phyloP scores from a whole-genome alignment of 1,284 basidiomycete species.

The Sanghuangporus sanghuang region DNA sequence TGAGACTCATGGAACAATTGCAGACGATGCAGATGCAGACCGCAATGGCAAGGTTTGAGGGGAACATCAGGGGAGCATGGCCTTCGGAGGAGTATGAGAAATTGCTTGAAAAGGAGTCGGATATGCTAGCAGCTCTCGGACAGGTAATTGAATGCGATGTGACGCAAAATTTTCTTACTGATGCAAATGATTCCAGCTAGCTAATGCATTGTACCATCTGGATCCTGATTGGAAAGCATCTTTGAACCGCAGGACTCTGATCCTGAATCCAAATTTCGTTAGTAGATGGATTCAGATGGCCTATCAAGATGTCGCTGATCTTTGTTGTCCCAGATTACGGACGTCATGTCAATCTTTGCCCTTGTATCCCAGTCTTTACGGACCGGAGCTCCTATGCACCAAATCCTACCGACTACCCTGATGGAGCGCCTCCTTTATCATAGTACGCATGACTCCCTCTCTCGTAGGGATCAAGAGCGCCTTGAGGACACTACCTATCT shows the following conservation, averaged over 20 bases:
- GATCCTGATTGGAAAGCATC: slow-evolving; percentile 33
- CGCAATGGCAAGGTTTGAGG: slow-evolving; percentile 40
- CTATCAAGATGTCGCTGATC: neutral
- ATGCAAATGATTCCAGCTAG: slow-evolving; percentile 29
- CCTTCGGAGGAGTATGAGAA: slow-evolving; percentile 41
- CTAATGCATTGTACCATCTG: slow-evolving; percentile 35
- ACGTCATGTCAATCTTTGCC: slow-evolving; percentile 40
- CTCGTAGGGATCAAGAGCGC: slow-evolving; percentile 17
- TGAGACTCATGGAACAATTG: slow-evolving; percentile 33
- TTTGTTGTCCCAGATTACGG: slow-evolving; percentile 32
- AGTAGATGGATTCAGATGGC: slow-evolving; percentile 18
- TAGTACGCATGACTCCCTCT: slow-evolving; percentile 19
- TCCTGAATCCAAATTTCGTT: slow-evolving; percentile 46
- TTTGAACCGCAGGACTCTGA: slow-evolving; percentile 37
- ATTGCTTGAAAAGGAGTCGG: slow-evolving; percentile 35
- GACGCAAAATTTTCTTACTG: slow-evolving; percentile 13
- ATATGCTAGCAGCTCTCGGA: slow-evolving; percentile 38
- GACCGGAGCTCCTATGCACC: slow-evolving; percentile 42
- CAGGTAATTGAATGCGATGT: slow-evolving; percentile 28
- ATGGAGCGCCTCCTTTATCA: slow-evolving; percentile 42
- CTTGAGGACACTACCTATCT: slow-evolving; percentile 19
- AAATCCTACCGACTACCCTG: slow-evolving; percentile 38
- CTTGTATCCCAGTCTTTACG: slow-evolving; percentile 42
- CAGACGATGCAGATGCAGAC: slow-evolving; percentile 33
- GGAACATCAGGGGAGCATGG: slow-evolving; percentile 47